phyloP scores from a whole-genome alignment of 2,329 filamentous ascomycete species.

The Pezicula neosporulosa region DNA sequence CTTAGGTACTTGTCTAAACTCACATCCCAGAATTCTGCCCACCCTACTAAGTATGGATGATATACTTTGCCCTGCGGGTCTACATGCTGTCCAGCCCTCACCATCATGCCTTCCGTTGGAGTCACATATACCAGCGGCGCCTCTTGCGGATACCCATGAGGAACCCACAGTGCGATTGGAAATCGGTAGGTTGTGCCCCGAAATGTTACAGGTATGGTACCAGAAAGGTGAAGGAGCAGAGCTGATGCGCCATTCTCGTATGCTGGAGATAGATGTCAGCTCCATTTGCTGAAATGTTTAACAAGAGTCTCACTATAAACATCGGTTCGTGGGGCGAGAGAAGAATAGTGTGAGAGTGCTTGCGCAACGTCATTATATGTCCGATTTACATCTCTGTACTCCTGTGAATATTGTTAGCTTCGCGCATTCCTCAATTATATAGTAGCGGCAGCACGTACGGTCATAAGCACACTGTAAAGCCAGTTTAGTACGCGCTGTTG shows the following conservation, averaged over 20 bases:
- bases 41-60: constrained; percentile 90
- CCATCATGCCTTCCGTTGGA: constrained; percentile 82
- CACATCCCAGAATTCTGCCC: constrained; percentile 88
- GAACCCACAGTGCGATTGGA: constrained; percentile 89
- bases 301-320: constrained; percentile 74
- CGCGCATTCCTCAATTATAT: not conserved
- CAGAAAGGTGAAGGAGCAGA: constrained; percentile 79
- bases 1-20: constrained; percentile 34
- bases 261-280: constrained; percentile 47
- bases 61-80: constrained; percentile 91
- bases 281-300: too few relatives aligned
- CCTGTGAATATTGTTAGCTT: constrained; percentile 47
- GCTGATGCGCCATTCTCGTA: constrained; percentile 86
- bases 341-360: constrained; percentile 73
- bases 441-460: constrained; percentile 43
- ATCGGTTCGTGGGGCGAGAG: constrained; percentile 82
- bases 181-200: constrained; percentile 88
- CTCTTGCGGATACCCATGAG: constrained; percentile 83
- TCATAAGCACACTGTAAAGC: constrained; percentile 88
- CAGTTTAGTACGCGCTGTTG: constrained; percentile 90
- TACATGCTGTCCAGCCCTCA: constrained; percentile 91
- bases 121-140: constrained; percentile 85
- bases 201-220: constrained; percentile 89
- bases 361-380: constrained; percentile 90
- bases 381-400: constrained; percentile 90